These are phyloP conservation scores for Boletus vinaceobasis DNA, from an alignment of 768 basidiomycete genomes.

Conservation along the genomic window DNA sequence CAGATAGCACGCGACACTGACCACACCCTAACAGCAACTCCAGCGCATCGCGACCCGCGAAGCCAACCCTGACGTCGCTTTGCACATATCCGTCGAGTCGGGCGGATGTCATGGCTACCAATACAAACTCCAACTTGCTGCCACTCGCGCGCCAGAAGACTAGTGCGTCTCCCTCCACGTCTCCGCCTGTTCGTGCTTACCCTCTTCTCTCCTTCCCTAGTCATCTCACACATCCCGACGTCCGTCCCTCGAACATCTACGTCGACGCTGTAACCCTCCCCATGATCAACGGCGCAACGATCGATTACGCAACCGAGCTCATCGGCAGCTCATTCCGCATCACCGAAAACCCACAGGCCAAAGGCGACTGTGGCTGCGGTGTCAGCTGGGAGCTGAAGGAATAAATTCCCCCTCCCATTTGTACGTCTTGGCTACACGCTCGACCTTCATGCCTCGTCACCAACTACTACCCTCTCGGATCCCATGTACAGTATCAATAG, in stretches of 20 bases:
- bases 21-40: conserved; percentile 62
- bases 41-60: conserved; percentile 52
- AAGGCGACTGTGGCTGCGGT: conserved; percentile 93
- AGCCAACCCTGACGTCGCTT: conserved; percentile 58
- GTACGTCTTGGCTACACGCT: background rate
- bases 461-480: background rate
- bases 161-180: conserved; percentile 55
- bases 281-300: conserved; percentile 81
- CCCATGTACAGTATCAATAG: background rate
- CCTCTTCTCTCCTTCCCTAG: conserved; percentile 34
- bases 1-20: background rate
- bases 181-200: background rate
- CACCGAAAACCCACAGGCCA: conserved; percentile 83
- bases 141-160: conserved; percentile 62
- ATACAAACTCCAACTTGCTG: conserved; percentile 85
- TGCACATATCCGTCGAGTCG: conserved; percentile 84
- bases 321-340: conserved; percentile 91
- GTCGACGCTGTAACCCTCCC: conserved; percentile 84
- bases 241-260: conserved; percentile 71
- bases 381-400: conserved; percentile 73
- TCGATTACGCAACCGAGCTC: conserved; percentile 91
- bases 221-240: conserved; percentile 66
- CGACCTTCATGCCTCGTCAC: background rate
- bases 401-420: background rate
- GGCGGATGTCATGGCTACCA: conserved; percentile 98